Evolutionary conservation across 139 green algal genomes (phyloP).

Genomic region (Chlorella sp.): DNA sequence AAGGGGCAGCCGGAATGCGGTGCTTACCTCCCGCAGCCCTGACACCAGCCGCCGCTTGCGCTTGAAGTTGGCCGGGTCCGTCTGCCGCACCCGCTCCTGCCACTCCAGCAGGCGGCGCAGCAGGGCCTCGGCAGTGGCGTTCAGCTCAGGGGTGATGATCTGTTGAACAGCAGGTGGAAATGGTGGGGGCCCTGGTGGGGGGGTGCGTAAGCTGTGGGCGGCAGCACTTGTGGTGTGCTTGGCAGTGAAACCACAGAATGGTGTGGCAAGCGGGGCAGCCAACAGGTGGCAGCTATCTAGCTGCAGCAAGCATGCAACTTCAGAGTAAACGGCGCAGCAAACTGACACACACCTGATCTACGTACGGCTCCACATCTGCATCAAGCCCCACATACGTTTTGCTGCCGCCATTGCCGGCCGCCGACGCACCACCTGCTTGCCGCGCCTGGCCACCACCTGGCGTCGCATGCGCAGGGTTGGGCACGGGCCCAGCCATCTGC

Average conservation of each 20-base stretch:
- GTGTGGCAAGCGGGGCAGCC: no score
- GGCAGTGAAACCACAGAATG: no score
- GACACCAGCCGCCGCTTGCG: constrained; percentile 65
- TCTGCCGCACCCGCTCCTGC: constrained; percentile 57
- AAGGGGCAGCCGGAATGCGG: no score
- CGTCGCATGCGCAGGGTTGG: not conserved
- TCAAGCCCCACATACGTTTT: constrained; percentile 9
- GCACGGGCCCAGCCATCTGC: no score
- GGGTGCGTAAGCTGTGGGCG: no score
- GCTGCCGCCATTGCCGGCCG: not conserved
- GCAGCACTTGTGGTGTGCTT: no score
- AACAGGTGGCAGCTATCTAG: no score
- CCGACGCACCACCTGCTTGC: not conserved
- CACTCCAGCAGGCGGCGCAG: constrained; percentile 64
- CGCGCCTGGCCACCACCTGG: not conserved
- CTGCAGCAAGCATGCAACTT: no score
- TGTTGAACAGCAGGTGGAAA: not conserved
- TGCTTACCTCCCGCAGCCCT: constrained; percentile 48
- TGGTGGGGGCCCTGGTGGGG: not conserved
- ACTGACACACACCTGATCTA: constrained; percentile 30
- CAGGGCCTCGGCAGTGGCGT: constrained; percentile 42
- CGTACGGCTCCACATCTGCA: constrained; percentile 45
- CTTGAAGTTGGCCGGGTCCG: constrained; percentile 51
- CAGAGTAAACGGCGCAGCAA: no score
- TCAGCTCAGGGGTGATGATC: constrained; percentile 64